Evolutionary conservation across 2,329 filamentous ascomycete species (phyloP).

Genomic region (Paracoccidioides brasiliensis): DNA sequence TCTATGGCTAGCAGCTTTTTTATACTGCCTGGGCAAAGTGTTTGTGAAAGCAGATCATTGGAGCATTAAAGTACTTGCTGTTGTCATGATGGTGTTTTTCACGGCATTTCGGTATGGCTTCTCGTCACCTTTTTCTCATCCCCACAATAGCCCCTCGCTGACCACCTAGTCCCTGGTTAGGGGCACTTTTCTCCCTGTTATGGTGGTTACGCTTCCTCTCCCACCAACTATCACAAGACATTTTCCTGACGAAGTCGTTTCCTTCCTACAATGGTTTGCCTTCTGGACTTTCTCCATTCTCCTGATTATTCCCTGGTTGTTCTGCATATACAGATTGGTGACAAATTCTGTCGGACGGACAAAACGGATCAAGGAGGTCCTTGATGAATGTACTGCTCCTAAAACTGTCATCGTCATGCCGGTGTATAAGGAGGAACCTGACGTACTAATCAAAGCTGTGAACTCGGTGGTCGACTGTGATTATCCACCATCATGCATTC

Average conservation of each 20-base stretch:
- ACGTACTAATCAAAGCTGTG: constrained; percentile 69
- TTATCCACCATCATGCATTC: constrained; percentile 81
- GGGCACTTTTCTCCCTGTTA: constrained; percentile 77
- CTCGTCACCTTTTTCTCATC: not conserved
- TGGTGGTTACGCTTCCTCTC: constrained; percentile 83
- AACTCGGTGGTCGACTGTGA: constrained; percentile 90
- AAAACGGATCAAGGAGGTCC: constrained; percentile 67
- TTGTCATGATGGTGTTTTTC: constrained; percentile 63
- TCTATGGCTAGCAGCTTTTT: constrained; percentile 83
- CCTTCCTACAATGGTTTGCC: constrained; percentile 78
- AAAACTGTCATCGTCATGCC: constrained; percentile 97
- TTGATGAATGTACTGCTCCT: constrained; percentile 75
- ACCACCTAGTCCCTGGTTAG: constrained; percentile 31
- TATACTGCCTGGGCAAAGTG: constrained; percentile 82
- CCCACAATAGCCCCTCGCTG: constrained; percentile 4
- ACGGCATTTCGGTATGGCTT: constrained; percentile 53
- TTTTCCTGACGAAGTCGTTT: constrained; percentile 58
- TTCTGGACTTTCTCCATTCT: constrained; percentile 86
- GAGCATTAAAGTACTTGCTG: constrained; percentile 65
- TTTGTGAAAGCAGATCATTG: constrained; percentile 81
- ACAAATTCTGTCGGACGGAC: constrained; percentile 73
- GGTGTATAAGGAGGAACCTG: constrained; percentile 83
- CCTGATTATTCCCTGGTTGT: constrained; percentile 77
- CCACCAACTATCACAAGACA: constrained; percentile 57
- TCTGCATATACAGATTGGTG: constrained; percentile 83